These are phyloP conservation scores for Xylaria sp. DNA, from an alignment of 2,329 filamentous ascomycete species.

Conservation along the genomic window DNA sequence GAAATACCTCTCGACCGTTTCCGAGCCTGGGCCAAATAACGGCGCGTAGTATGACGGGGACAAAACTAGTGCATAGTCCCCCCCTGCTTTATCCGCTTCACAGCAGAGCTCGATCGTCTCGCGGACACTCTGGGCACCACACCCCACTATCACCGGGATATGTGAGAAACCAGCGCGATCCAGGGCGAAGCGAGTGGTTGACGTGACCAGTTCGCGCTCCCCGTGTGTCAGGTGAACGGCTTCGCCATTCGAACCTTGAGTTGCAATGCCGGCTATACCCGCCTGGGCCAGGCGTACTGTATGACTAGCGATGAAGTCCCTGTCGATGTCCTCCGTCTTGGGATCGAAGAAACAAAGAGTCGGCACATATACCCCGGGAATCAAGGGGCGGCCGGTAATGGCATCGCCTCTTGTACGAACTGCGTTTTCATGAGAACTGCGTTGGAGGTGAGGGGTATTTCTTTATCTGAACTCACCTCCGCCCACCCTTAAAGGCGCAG, in stretches of 20 bases:
- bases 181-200: constrained; percentile 71
- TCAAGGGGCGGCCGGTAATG: constrained; percentile 45
- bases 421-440: constrained; percentile 6
- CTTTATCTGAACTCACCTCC: background rate
- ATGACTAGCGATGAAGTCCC: constrained; percentile 62
- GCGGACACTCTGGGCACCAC: constrained; percentile 73
- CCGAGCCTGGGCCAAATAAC: constrained; percentile 65
- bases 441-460: background rate
- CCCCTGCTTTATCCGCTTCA: constrained; percentile 72
- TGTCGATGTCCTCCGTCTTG: constrained; percentile 70
- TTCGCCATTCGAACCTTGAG: constrained; percentile 83
- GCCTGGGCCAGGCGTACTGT: constrained; percentile 74
- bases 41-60: constrained; percentile 78
- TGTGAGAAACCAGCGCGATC: constrained; percentile 67
- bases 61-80: constrained; percentile 76
- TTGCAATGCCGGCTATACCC: constrained; percentile 75
- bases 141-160: constrained; percentile 78
- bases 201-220: constrained; percentile 72
- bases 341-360: constrained; percentile 76
- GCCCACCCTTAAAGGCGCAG: background rate
- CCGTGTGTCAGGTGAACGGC: constrained; percentile 76
- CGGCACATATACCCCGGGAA: constrained; percentile 71
- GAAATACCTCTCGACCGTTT: constrained; percentile 71
- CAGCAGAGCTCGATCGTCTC: constrained; percentile 73
- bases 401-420: background rate